Evolutionary conservation across 441 rosid genomes (phyloP).

Genomic region (Dalechampia spathulata): DNA sequence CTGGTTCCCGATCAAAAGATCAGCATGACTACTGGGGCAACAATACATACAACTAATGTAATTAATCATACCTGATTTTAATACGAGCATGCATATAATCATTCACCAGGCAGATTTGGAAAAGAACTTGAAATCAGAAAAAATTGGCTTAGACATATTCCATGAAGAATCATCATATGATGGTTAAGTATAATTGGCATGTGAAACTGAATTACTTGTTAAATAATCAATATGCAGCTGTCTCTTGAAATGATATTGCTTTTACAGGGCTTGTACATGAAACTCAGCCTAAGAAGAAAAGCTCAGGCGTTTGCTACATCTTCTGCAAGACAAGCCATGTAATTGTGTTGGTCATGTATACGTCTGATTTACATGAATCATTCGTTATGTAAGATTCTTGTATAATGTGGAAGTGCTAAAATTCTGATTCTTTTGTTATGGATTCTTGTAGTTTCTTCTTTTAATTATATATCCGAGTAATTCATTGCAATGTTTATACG

Average conservation of each 20-base stretch:
- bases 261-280: constrained; percentile 89
- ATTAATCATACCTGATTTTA: not conserved
- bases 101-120: no score
- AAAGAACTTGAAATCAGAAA: no score
- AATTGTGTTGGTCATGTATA: constrained; percentile 3
- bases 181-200: not conserved
- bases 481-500: no score
- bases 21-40: constrained; percentile 92
- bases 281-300: constrained; percentile 42
- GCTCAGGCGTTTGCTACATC: constrained; percentile 17
- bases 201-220: not conserved
- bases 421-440: not conserved
- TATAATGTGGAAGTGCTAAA: constrained; percentile 1
- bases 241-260: constrained; percentile 9
- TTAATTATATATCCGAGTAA: no score
- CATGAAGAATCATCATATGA: not conserved
- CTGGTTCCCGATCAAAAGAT: constrained; percentile 84
- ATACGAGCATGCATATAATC: not conserved
- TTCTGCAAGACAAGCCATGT: constrained; percentile 26
- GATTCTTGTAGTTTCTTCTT: not conserved
- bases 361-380: not conserved
- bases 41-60: constrained; percentile 88
- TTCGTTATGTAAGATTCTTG: not conserved
- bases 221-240: not conserved
- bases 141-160: not conserved